phyloP scores from a whole-genome alignment of 257 asterid genomes.

The Salvia miltiorrhiza region DNA sequence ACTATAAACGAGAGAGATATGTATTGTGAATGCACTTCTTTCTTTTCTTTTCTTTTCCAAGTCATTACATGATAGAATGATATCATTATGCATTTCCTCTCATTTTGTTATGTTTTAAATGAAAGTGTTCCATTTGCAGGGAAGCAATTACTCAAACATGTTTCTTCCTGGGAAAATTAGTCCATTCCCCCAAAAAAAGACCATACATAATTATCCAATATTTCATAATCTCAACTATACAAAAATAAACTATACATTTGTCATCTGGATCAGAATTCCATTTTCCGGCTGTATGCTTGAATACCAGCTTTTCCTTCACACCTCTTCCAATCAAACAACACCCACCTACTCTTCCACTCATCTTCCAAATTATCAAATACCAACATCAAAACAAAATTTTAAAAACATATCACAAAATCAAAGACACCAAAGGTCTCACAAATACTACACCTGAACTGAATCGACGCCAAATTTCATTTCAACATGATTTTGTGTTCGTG shows the following conservation, averaged over 20 bases:
- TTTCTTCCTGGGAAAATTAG: neutral
- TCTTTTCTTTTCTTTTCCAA: neutral
- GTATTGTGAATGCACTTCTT: neutral
- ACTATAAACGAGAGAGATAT: neutral
- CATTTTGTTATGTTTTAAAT: neutral
- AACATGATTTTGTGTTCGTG: neutral
- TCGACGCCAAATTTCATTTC: neutral
- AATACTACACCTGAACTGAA: neutral
- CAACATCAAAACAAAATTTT: slow-evolving; percentile 9
- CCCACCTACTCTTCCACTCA: slow-evolving; percentile 21
- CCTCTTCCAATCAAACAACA: slow-evolving; percentile 15
- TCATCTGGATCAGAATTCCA: slow-evolving; percentile 13
- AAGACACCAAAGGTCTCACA: neutral
- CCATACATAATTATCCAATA: neutral
- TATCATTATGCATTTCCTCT: neutral
- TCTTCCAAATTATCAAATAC: neutral
- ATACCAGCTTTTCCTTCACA: slow-evolving; percentile 16
- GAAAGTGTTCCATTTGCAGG: neutral
- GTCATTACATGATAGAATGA: neutral
- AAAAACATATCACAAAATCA: neutral
- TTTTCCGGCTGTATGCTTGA: slow-evolving; percentile 14
- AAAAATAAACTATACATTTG: neutral
- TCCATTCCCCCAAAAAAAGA: too few relatives aligned
- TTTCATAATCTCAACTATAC: neutral
- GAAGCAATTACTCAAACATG: neutral